These are phyloP conservation scores for Abelmoschus esculentus DNA, from an alignment of 345 rosid species.

Conservation along the genomic window DNA sequence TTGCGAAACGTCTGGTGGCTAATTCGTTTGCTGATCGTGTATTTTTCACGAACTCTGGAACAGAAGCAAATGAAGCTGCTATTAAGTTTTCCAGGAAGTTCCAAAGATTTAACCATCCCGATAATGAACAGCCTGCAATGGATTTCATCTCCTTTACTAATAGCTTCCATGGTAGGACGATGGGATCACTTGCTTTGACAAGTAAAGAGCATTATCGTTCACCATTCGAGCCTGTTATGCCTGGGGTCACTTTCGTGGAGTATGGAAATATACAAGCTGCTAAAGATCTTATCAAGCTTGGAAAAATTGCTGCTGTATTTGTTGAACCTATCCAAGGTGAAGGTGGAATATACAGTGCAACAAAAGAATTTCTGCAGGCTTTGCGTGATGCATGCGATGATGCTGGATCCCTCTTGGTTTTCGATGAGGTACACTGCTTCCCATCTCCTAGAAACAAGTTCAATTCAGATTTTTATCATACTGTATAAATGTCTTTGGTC, in stretches of 20 bases:
- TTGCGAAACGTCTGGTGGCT: conserved; percentile 67
- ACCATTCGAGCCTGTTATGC: conserved; percentile 96
- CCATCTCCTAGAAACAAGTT: neutral
- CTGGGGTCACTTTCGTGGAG: conserved; percentile 84
- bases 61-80: conserved; percentile 97
- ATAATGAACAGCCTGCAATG: conserved; percentile 42
- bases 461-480: neutral
- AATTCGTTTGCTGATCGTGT: conserved; percentile 77
- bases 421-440: conserved; percentile 38
- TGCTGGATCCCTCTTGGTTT: conserved; percentile 75
- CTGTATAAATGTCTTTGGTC: neutral
- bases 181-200: conserved; percentile 89
- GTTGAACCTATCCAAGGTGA: conserved; percentile 97
- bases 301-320: conserved; percentile 80
- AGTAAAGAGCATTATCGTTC: conserved; percentile 79
- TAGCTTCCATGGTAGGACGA: conserved; percentile 91
- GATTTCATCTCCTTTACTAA: conserved; percentile 70
- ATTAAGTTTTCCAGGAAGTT: conserved; percentile 86
- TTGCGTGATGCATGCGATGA: conserved; percentile 65
- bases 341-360: conserved; percentile 83
- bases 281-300: conserved; percentile 34
- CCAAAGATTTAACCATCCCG: conserved; percentile 55
- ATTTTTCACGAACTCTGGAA: conserved; percentile 85
- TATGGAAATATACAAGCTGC: conserved; percentile 69
- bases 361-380: neutral